phyloP scores from a whole-genome alignment of 2,329 filamentous ascomycete species.

The Rachicladosporium sp. region DNA sequence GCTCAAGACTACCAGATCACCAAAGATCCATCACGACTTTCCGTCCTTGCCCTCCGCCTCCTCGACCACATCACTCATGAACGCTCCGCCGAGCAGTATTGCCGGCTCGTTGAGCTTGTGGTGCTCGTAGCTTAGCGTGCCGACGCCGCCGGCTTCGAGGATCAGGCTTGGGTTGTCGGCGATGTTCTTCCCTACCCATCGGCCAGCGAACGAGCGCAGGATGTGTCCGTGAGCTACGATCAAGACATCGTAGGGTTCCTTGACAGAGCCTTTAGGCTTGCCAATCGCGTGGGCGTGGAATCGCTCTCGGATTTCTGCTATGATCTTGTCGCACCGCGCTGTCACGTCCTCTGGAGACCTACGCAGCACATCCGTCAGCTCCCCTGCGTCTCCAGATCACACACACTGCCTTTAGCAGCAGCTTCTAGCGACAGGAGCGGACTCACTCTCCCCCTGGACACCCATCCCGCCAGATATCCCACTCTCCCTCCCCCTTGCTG shows the following conservation, averaged over 20 bases:
- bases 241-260: constrained; percentile 50
- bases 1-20: too few species aligned
- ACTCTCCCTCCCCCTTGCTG: constrained; percentile 41
- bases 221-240: constrained; percentile 88
- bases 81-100: constrained; percentile 39
- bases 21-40: not conserved
- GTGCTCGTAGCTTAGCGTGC: constrained; percentile 41
- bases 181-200: constrained; percentile 66
- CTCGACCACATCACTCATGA: constrained; percentile 38
- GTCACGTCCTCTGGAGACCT: constrained; percentile 63
- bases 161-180: constrained; percentile 66
- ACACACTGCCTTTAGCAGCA: not conserved
- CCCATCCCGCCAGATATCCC: constrained; percentile 84
- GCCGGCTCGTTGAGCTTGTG: constrained; percentile 37
- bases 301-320: constrained; percentile 54
- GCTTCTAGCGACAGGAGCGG: not conserved
- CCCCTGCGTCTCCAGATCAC: too few species aligned
- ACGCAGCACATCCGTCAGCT: not conserved
- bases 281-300: constrained; percentile 40
- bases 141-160: constrained; percentile 53
- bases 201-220: constrained; percentile 72
- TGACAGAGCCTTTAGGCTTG: constrained; percentile 28
- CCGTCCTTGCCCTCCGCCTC: constrained; percentile 20
- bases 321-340: constrained; percentile 59
- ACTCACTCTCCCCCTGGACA: constrained; percentile 59